Evolutionary conservation across 139 green algal species (phyloP).

Genomic region (Micractinium conductrix): DNA sequence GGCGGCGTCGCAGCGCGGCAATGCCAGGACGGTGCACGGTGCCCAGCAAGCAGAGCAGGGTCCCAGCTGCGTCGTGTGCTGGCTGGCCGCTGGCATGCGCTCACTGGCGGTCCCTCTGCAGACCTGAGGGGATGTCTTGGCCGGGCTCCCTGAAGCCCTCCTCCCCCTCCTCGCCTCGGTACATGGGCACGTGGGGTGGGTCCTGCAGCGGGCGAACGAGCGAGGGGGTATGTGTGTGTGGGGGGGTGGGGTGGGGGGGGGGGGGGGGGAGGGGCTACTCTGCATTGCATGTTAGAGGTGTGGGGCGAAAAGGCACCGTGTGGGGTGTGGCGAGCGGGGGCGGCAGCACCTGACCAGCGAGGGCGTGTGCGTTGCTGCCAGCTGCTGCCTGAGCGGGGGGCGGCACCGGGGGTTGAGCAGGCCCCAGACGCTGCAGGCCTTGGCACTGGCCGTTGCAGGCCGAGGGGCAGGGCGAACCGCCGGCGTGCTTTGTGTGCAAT

Average conservation of each 20-base stretch:
- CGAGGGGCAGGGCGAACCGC: too few relatives aligned
- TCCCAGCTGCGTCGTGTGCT: background rate
- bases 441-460: too few relatives aligned
- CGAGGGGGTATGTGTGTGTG: background rate
- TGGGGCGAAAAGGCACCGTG: too few relatives aligned
- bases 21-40: background rate
- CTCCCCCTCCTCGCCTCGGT: background rate
- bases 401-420: too few relatives aligned
- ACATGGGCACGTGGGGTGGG: background rate
- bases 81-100: background rate
- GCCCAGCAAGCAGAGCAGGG: too few relatives aligned
- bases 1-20: too few relatives aligned
- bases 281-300: too few relatives aligned
- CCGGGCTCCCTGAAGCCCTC: constrained; percentile 6
- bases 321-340: too few relatives aligned
- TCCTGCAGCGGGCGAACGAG: background rate
- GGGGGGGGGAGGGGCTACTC: background rate
- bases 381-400: too few relatives aligned
- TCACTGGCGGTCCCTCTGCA: background rate
- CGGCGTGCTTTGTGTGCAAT: background rate
- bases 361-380: too few relatives aligned
- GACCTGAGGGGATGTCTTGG: background rate
- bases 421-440: too few relatives aligned
- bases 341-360: too few relatives aligned
- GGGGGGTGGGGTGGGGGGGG: background rate